These are phyloP conservation scores for Quercus tomentella DNA, from an alignment of 331 rosid genomes.

Conservation along the genomic window DNA sequence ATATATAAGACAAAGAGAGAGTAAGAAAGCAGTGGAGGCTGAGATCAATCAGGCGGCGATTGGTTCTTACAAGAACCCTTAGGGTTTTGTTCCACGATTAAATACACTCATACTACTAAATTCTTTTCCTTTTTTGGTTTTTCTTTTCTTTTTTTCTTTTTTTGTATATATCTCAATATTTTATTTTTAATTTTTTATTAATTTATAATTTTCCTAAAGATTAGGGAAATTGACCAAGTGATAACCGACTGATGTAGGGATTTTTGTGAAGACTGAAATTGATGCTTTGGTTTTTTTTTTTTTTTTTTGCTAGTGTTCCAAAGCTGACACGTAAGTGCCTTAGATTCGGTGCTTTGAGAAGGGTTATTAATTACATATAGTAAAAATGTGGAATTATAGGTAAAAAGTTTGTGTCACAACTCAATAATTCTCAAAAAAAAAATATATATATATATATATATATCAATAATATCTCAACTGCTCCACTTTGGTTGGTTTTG, in stretches of 20 bases:
- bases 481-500: background rate
- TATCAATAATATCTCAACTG: conserved; percentile 17
- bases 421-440: background rate
- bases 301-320: background rate
- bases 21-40: conserved; percentile 5
- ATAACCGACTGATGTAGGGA: conserved; percentile 32
- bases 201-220: conserved; percentile 16
- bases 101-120: conserved; percentile 26
- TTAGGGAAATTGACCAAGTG: conserved; percentile 58
- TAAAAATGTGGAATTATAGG: background rate
- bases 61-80: conserved; percentile 73
- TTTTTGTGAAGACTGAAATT: background rate
- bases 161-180: conserved; percentile 21
- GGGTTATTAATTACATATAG: background rate
- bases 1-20: background rate
- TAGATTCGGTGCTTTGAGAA: conserved; percentile 31
- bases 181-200: background rate
- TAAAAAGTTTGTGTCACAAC: background rate
- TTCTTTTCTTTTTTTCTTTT: background rate
- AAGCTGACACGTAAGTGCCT: conserved; percentile 38
- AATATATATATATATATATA: no score
- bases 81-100: conserved; percentile 89
- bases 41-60: conserved; percentile 85
- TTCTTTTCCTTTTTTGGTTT: background rate
- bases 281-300: background rate